Evolutionary conservation across 2,329 filamentous ascomycete species (phyloP).

Genomic region (Colletotrichum lentis): DNA sequence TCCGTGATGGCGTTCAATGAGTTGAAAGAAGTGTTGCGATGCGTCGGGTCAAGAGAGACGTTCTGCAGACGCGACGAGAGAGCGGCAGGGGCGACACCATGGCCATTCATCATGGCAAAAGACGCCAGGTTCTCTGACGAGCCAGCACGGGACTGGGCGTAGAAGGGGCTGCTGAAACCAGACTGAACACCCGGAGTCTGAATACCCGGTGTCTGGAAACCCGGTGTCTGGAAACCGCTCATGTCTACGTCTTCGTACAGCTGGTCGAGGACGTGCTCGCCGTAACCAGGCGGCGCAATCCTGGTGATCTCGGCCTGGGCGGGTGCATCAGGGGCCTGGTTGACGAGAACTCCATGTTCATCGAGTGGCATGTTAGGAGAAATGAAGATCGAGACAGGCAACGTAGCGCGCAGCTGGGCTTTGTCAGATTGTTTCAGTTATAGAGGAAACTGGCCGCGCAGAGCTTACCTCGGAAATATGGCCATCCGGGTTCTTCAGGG

Average conservation of each 20-base stretch:
- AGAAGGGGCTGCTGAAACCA: constrained; percentile 83
- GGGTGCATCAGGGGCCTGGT: constrained; percentile 62
- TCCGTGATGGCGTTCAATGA: constrained; percentile 55
- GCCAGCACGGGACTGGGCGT: constrained; percentile 73
- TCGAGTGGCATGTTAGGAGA: constrained; percentile 91
- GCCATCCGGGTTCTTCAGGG: constrained; percentile 92
- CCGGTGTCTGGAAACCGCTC: constrained; percentile 81
- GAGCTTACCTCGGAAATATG: constrained; percentile 82
- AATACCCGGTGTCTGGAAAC: constrained; percentile 64
- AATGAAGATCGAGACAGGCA: constrained; percentile 93
- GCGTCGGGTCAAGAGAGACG: constrained; percentile 63
- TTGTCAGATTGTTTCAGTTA: constrained; percentile 25
- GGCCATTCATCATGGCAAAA: constrained; percentile 56
- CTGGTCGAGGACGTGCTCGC: constrained; percentile 87
- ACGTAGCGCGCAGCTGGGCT: constrained; percentile 78
- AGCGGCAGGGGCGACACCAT: constrained; percentile 58
- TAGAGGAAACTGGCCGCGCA: background rate
- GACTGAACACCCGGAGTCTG: constrained; percentile 77
- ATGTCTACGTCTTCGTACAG: constrained; percentile 88
- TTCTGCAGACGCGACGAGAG: constrained; percentile 75
- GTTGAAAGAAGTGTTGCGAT: constrained; percentile 57
- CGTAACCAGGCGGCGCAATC: constrained; percentile 90
- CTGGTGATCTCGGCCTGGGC: constrained; percentile 64
- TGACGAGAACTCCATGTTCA: constrained; percentile 81
- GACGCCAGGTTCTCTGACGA: constrained; percentile 80